Conservation (phyloP, 352 stramenopile species). For the Stramenopiles sp. region DNA sequence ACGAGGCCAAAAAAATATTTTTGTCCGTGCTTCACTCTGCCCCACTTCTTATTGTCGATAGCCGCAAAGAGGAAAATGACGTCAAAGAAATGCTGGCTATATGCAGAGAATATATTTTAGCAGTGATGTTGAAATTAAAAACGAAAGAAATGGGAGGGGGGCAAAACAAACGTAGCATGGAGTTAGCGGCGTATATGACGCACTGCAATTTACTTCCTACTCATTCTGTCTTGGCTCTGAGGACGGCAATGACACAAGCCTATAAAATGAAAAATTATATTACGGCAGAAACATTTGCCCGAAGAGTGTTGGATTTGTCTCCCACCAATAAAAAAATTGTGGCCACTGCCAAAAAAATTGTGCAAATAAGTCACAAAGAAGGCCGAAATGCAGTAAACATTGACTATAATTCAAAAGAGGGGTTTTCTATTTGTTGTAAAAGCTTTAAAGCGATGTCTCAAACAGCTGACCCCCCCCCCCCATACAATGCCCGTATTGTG, state of each 20-base stretch:
- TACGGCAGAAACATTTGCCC: constrained; percentile 90
- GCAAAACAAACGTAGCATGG: constrained; percentile 80
- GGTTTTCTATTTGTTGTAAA: not conserved
- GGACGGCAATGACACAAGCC: constrained; percentile 93
- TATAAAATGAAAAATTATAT: constrained; percentile 99
- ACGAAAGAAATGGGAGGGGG: constrained; percentile 44
- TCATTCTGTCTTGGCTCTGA: constrained; percentile 90
- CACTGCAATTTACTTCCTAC: constrained; percentile 94
- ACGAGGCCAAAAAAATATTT: constrained; percentile 78
- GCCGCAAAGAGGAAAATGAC: constrained; percentile 57
- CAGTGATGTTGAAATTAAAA: constrained; percentile 42
- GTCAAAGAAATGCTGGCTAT: constrained; percentile 85
- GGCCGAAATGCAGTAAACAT: not conserved
- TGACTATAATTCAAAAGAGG: not conserved
- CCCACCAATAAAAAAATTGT: constrained; percentile 89
- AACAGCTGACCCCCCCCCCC: not conserved
- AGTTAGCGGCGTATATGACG: constrained; percentile 96
- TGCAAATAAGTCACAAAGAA: constrained; percentile 76
- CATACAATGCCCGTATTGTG: constrained; percentile 82
- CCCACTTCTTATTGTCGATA: constrained; percentile 78
- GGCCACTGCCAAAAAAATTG: constrained; percentile 74
- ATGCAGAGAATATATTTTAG: constrained; percentile 90
- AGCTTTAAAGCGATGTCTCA: not conserved
- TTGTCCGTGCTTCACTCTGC: constrained; percentile 74
- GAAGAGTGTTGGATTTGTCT: constrained; percentile 87